phyloP scores from a whole-genome alignment of 2,329 filamentous ascomycete genomes.

The Botryosphaeria dothidea region DNA sequence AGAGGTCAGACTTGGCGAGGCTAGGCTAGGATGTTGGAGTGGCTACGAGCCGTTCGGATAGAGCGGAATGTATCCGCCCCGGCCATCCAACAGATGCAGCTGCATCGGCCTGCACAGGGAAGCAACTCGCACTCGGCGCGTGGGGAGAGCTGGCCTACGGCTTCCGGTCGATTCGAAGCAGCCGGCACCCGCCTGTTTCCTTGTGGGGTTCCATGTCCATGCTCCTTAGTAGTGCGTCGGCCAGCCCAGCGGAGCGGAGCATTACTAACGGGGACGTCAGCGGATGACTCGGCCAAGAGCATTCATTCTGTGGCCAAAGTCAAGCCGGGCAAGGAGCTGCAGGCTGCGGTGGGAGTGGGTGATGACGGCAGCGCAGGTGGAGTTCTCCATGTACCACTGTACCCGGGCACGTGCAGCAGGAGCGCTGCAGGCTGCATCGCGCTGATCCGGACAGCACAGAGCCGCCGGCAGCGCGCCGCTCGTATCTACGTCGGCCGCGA shows the following conservation, averaged over 20 bases:
- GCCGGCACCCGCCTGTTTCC: background rate
- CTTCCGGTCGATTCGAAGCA: background rate
- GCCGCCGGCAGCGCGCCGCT: background rate
- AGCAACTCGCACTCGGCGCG: background rate
- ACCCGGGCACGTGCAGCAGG: background rate
- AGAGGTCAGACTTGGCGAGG: background rate
- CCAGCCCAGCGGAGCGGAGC: background rate
- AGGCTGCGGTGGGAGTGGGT: background rate
- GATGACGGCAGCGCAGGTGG: background rate
- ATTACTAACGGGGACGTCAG: background rate
- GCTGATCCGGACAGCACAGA: background rate
- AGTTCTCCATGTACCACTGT: background rate
- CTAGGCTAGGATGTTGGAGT: conserved; percentile 7
- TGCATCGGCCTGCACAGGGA: background rate
- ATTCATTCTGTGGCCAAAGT: no score
- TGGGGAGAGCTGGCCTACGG: background rate
- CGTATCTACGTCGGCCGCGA: background rate
- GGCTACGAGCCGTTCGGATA: conserved; percentile 11
- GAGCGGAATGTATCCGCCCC: conserved; percentile 5
- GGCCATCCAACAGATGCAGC: background rate
- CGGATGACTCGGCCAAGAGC: background rate
- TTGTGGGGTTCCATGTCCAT: background rate
- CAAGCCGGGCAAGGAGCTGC: background rate
- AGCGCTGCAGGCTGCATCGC: background rate
- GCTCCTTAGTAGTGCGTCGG: background rate